phyloP scores from a whole-genome alignment of 192 early-diverging fungal genomes.

The Coemansia sp. region DNA sequence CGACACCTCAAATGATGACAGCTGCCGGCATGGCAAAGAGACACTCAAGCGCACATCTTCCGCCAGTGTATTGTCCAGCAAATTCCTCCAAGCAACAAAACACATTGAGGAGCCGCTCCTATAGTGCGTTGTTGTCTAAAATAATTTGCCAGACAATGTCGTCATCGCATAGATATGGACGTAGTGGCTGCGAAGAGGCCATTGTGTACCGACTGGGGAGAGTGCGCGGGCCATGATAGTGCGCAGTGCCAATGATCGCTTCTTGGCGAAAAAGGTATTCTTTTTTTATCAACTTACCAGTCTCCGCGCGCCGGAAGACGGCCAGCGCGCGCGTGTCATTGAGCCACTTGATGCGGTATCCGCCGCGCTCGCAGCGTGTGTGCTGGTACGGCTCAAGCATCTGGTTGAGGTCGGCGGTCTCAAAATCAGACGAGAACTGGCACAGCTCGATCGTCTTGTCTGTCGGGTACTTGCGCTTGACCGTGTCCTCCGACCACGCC shows the following conservation, averaged over 20 bases:
- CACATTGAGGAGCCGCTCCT: constrained; percentile 2
- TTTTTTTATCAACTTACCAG: constrained; percentile 35
- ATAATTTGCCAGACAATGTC: not conserved
- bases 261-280: not conserved
- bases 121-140: not conserved
- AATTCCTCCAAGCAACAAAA: not conserved
- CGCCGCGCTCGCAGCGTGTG: constrained; percentile 52
- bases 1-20: not conserved
- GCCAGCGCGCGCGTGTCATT: constrained; percentile 55
- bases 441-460: constrained; percentile 57
- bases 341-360: constrained; percentile 60
- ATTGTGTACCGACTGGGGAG: not conserved
- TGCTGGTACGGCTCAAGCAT: constrained; percentile 61
- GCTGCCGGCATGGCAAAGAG: constrained; percentile 1
- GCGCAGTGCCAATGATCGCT: constrained; percentile 5
- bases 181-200: not conserved
- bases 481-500: constrained; percentile 53
- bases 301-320: constrained; percentile 55
- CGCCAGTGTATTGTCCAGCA: not conserved
- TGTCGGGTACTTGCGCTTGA: constrained; percentile 55
- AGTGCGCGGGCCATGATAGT: constrained; percentile 1
- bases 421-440: constrained; percentile 55
- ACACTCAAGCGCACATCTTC: not conserved
- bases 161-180: constrained; percentile 4
- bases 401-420: constrained; percentile 57